Base-by-base conservation (phyloP, 2,329 filamentous ascomycete species). In the Pseudogymnoascus sp. region DNA sequence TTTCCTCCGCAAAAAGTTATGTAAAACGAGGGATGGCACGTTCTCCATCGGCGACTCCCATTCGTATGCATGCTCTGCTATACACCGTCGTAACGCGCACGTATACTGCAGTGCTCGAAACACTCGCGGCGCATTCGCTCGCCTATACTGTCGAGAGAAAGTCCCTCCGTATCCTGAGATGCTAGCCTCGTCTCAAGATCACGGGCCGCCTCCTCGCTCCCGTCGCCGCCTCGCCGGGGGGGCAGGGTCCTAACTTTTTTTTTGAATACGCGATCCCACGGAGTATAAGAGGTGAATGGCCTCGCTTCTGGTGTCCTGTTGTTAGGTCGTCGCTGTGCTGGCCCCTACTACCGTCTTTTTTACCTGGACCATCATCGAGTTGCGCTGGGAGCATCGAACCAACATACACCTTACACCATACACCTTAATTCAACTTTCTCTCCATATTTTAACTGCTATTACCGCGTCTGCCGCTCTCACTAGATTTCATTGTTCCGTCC, bases 141-240 rank as follows among this genome's bases (percentile, higher is more conserved):
- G 47, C 47, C 47, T 53, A 28, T 53, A 6, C 15, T 20, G 47
- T 53, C 47, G 9, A 53, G 47, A 53, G 28, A 25, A 53, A 53
- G 47, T 53, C 28, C 47, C 47, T 15, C 47, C 47, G 47, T 53
- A 53, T 53, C 47, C 47, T 35, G 47, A 53, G 47, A 53, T 53
- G 47, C 47, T 53, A 53, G 47, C 47, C 47, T 53, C 47, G 47
- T 53, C 47, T 53, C 47, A 53, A 33, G 28, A 53, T 53, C 47
- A 53, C 47, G 47, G 28, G 47, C 47, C 47, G 47, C 47, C 47
- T 53, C 47, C 47, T 53, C 47, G 47, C 47, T 53, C 47, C 47
- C 47, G 47, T 53, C 47, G 47, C 47, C 47, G 47, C 47, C 28
- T 53, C 47, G 47, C 28, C 28, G 28, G 47, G 28, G 15, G 22